Percentiles rank a stretch among this genome's conserved stretches.
Evolutionary conservation across 192 early-diverging fungal genomes (phyloP).

Genomic region (Phlyctochytrium planicorne): DNA sequence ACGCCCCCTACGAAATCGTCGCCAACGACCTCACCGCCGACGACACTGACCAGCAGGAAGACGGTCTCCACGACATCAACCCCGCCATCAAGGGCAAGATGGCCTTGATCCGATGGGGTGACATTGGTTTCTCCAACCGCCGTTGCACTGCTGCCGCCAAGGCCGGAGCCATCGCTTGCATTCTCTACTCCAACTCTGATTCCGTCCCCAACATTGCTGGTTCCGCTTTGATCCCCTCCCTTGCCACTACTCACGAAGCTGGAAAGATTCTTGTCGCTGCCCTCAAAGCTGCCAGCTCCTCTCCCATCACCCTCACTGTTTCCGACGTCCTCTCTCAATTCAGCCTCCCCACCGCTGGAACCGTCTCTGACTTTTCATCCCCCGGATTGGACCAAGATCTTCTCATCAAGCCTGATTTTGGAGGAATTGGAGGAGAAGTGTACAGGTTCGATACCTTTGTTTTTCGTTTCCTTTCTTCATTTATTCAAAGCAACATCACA

Average conservation of each 20-base stretch:
- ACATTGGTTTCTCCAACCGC: not conserved
- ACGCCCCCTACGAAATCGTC: not conserved
- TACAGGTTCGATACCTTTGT: too few species aligned
- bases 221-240: not conserved
- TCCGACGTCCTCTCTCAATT: not conserved
- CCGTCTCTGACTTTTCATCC: slow-evolving; percentile 68
- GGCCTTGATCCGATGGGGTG: slow-evolving; percentile 2
- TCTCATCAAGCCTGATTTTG: slow-evolving; percentile 51
- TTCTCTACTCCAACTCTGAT: slow-evolving; percentile 7
- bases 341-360: slow-evolving; percentile 40
- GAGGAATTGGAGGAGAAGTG: slow-evolving; percentile 33
- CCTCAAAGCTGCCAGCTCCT: not conserved
- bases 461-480: too few species aligned
- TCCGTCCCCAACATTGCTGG: not conserved
- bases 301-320: not conserved
- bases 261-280: slow-evolving; percentile 1
- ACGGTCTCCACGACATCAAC: not conserved
- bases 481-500: too few species aligned
- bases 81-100: not conserved
- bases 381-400: slow-evolving; percentile 72
- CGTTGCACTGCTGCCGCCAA: not conserved
- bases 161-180: slow-evolving; percentile 12
- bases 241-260: slow-evolving; percentile 2
- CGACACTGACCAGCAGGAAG: not conserved
- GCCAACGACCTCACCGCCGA: not conserved